Evolutionary conservation across 768 basidiomycete genomes (phyloP), one percentile per base, ranked within the genome.

Genomic region (Mycena vitilis): DNA sequence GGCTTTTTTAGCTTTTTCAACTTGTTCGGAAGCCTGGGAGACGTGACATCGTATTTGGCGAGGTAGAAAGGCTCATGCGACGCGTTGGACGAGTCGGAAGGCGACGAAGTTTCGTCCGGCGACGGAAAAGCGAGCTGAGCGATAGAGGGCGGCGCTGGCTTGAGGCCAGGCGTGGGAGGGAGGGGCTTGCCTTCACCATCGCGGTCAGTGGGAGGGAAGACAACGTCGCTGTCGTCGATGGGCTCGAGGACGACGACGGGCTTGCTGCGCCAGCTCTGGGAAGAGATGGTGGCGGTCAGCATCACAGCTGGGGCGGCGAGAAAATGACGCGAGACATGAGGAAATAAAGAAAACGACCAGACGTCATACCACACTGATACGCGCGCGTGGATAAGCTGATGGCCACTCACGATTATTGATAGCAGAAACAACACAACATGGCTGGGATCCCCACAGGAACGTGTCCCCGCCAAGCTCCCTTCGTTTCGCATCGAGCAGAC

Each of bases 71-170:
- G 42, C 18, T 72, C 71, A 18, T 72, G 67, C 34, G 71, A 71
- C 34, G 57, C 42, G 16, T 48, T 71, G 15, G 70, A 71, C 13
- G 61, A 65, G 60, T 42, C 48, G n/a, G 70, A 63, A 16, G 68
- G 55, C 25, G 62, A 65, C 20, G 57, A 68, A 12, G 63, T 47
- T 38, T 68, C 66, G 57, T 72, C 71, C 8, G 71, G 71, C 2
- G 71, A 72, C 3, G 71, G 71, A 44, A 69, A 44, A 25, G 71
- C 71, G 12, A 72, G 71, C 64, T 69, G 67, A 2, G 64, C 71
- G 36, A 72, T 72, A 7, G 66, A 44, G 16, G 58, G 60, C 38
- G 64, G 71, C 9, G 10, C 2, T 5, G 54, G 63, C 58, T 54
- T 68, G 44, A 54, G 36, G 30, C 69, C 65, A 5, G 70, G 70